phyloP scores from a whole-genome alignment of 2,329 filamentous ascomycete species.

The Dryadomyces quercivorus region DNA sequence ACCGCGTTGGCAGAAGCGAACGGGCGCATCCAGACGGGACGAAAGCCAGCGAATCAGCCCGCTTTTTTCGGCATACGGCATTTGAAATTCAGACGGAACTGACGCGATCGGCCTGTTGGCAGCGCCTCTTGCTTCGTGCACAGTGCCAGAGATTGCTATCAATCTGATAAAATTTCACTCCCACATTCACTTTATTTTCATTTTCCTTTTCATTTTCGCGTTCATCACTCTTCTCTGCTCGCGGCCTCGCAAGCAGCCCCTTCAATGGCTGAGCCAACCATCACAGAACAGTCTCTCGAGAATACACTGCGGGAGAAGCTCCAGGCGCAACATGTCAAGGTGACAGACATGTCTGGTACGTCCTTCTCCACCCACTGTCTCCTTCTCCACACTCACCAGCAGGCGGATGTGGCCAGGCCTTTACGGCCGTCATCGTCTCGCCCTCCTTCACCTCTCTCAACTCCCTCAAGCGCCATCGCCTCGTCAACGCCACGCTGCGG shows the following conservation, averaged over 20 bases:
- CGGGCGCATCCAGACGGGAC: too few relatives aligned
- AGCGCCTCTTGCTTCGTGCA: neutral
- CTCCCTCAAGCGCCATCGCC: slow-evolving; percentile 71
- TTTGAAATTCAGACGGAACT: too few relatives aligned
- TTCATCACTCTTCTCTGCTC: neutral
- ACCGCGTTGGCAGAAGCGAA: too few relatives aligned
- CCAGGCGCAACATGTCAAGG: slow-evolving; percentile 67
- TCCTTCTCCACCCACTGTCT: neutral
- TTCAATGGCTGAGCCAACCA: slow-evolving; percentile 41
- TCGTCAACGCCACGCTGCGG: slow-evolving; percentile 75
- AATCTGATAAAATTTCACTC: neutral
- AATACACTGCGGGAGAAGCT: slow-evolving; percentile 58
- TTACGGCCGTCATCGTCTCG: slow-evolving; percentile 49
- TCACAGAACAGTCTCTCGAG: slow-evolving; percentile 63
- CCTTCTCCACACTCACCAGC: neutral
- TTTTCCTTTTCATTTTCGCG: neutral
- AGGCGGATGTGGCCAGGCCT: slow-evolving; percentile 52
- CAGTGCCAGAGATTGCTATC: neutral
- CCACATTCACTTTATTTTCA: neutral
- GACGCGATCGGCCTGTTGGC: too few relatives aligned
- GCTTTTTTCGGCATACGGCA: too few relatives aligned
- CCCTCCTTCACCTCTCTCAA: slow-evolving; percentile 58
- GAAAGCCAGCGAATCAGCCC: too few relatives aligned
- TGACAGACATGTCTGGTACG: slow-evolving; percentile 87
- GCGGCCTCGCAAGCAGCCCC: neutral